Evolutionary conservation across 2,329 filamentous ascomycete species (phyloP).

Genomic region (Camillea tinctor): DNA sequence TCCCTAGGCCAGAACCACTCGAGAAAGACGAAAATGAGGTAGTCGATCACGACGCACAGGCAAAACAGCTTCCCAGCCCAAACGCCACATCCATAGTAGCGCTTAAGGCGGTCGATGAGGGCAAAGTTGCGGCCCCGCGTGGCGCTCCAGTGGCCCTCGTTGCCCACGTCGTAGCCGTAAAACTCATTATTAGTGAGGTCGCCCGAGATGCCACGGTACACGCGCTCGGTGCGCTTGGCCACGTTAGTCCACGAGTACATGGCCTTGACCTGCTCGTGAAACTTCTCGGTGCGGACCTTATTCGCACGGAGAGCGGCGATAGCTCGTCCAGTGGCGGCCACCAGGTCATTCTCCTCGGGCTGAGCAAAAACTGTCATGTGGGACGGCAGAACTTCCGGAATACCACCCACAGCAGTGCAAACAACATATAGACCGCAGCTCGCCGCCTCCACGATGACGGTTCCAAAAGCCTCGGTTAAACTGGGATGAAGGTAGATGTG

Average conservation of each 20-base stretch:
- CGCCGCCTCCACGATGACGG: slow-evolving; percentile 95
- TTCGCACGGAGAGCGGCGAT: slow-evolving; percentile 84
- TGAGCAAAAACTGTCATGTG: slow-evolving; percentile 99
- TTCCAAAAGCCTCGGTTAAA: slow-evolving; percentile 94
- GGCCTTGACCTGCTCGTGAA: slow-evolving; percentile 94
- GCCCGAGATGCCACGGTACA: slow-evolving; percentile 90
- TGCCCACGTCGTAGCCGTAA: slow-evolving; percentile 74
- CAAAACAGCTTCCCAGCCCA: slow-evolving; percentile 99
- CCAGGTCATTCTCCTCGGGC: slow-evolving; percentile 93
- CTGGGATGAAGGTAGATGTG: slow-evolving; percentile 96
- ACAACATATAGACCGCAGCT: slow-evolving; percentile 96
- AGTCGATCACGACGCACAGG: slow-evolving; percentile 90
- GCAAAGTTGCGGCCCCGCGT: slow-evolving; percentile 78
- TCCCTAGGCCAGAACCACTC: slow-evolving; percentile 85
- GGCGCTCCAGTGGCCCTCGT: slow-evolving; percentile 62
- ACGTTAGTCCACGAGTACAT: slow-evolving; percentile 99
- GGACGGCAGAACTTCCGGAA: slow-evolving; percentile 89
- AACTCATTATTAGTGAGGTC: slow-evolving; percentile 84
- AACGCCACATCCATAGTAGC: slow-evolving; percentile 96
- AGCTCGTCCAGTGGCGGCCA: slow-evolving; percentile 82
- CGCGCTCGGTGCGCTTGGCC: slow-evolving; percentile 86
- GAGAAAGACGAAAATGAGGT: slow-evolving; percentile 82
- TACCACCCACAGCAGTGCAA: slow-evolving; percentile 92
- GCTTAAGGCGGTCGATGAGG: slow-evolving; percentile 88
- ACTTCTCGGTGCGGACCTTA: slow-evolving; percentile 85